A percentile compares a stretch with the other conserved stretches of the same genome.
Conservation (phyloP, 2,329 filamentous ascomycete species). For the Neofusicoccum laricinum region DNA sequence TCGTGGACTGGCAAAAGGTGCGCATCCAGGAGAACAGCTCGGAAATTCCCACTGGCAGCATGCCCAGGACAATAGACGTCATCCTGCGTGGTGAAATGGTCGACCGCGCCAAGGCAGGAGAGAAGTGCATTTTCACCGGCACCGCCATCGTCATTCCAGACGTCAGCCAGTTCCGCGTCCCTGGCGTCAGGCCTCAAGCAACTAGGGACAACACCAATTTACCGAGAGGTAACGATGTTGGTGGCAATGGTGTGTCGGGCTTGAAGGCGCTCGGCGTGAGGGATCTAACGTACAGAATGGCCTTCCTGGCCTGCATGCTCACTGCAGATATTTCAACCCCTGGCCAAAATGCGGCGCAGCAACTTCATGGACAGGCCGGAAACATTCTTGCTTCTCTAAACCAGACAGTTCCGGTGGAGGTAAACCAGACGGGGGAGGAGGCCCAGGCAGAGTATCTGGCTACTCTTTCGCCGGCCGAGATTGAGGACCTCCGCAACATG, state of each 20-base stretch:
- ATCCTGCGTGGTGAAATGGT: constrained; percentile 97
- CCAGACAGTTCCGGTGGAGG: constrained; percentile 65
- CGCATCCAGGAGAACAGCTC: constrained; percentile 97
- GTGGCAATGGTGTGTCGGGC: constrained; percentile 80
- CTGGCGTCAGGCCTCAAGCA: constrained; percentile 78
- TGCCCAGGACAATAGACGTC: constrained; percentile 97
- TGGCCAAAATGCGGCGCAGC: constrained; percentile 69
- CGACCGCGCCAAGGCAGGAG: constrained; percentile 92
- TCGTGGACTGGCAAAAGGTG: constrained; percentile 99
- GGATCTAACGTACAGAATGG: constrained; percentile 90
- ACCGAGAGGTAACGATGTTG: constrained; percentile 71
- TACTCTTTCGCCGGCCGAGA: constrained; percentile 81
- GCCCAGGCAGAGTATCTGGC: constrained; percentile 84
- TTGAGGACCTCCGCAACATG: constrained; percentile 87
- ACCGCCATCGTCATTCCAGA: constrained; percentile 95
- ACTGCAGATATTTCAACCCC: constrained; percentile 80
- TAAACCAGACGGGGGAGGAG: constrained; percentile 64
- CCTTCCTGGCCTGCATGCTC: constrained; percentile 97
- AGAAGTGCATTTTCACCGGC: constrained; percentile 97
- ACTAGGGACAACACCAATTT: constrained; percentile 77
- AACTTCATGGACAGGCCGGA: constrained; percentile 68
- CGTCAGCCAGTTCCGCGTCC: constrained; percentile 89
- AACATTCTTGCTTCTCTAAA: constrained; percentile 86
- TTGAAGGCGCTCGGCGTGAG: constrained; percentile 91
- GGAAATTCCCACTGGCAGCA: constrained; percentile 96